Base-by-base conservation (phyloP, 139 green algal genomes). In the Volvox reticuliferus region DNA sequence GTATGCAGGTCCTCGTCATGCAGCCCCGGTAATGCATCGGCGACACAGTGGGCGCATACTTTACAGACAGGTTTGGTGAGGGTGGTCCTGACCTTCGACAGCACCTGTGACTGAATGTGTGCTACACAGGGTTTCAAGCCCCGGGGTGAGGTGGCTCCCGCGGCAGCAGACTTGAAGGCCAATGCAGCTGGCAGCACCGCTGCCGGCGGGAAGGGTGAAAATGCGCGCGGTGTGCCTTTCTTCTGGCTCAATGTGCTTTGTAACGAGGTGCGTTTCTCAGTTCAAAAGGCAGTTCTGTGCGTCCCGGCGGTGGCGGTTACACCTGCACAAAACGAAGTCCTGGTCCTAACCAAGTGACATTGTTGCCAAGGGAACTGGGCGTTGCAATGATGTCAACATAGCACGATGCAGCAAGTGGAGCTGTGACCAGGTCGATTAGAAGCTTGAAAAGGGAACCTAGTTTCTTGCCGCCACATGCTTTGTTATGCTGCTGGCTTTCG, bases 161-260 rank as follows among this genome's bases (percentile, higher is more conserved):
- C 71, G n/a, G 44, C 71, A 19, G 44, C 37, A 35, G 71, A 79
- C 17, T 16, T 61, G 36, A 78, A 44, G 33, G 55, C 68, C 35
- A 28, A 12, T 28, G 36, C 26, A 18, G 22, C 83, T 61, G 68
- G 83, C 67, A 69, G 36, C 84, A 77, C 26, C 9, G 63, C 14
- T 24, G 63, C 61, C 62, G 18, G 82, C 61, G 81, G 81, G 21
- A 84, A 84, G 78, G 36, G 78, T 1, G 36, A 13, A 22, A 24
- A 1, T 12, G 78, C 36, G 0, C 36, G 78, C 9, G 88, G 88
- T 35, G 37, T 94, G 88, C 88, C 92, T 13, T 92, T 87, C 84
- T 94, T 94, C 83, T 94, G 92, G 92, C 88, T 94, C 26, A 92
- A 94, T 71, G 92, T 79, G 21, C 84, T 94, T 22, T 78, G 37